Evolutionary conservation across 2,329 filamentous ascomycete species (phyloP), one percentile per base, ranked within the genome.

Genomic region (Capronia americana): DNA sequence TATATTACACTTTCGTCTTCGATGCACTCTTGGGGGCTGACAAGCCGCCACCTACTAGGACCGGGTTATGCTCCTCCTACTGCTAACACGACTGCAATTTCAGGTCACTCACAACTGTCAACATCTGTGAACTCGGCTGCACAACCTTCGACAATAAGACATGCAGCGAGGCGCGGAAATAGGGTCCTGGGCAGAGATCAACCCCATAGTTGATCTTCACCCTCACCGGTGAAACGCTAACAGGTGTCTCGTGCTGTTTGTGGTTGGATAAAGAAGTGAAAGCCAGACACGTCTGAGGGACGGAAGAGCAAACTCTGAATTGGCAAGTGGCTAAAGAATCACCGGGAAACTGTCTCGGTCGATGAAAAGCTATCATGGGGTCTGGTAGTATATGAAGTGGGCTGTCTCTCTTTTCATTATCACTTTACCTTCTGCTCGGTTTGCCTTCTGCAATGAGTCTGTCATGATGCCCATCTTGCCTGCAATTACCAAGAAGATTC

Each of bases 381-480:
- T 51, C 48, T 28, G 48, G 48, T 14, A 24, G 48, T 26, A 51
- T 53, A n/a, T 54, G 14, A 28, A 28, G 26, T 4, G 44, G 38
- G 23, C 28, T 4, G 12, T 24, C 14, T 53, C 41, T 3, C 23
- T 26, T 34, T 14, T 44, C 51, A 20, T 14, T 10, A 11, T 32
- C 24, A 62, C 50, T 56, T 46, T 32, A 56, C 50, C 23, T n/a
- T 32, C 54, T 30, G 14, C 41, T 26, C 14, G 12, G 6, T 55
- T 30, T 4, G 24, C 17, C 12, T 20, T 26, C 38, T 26, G n/a
- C 34, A 12, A 53, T 12, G 61, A 20, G 5, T 24, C 17, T 53
- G 17, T 55, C 57, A 32, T 28, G n/a, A 61, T 55, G 48, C 24
- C 32, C 53, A 32, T 62, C 28, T 56, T 41, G 17, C 38, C 53